Evolutionary conservation across 345 rosid genomes (phyloP).

Genomic region (Odontarrhena argentea): DNA sequence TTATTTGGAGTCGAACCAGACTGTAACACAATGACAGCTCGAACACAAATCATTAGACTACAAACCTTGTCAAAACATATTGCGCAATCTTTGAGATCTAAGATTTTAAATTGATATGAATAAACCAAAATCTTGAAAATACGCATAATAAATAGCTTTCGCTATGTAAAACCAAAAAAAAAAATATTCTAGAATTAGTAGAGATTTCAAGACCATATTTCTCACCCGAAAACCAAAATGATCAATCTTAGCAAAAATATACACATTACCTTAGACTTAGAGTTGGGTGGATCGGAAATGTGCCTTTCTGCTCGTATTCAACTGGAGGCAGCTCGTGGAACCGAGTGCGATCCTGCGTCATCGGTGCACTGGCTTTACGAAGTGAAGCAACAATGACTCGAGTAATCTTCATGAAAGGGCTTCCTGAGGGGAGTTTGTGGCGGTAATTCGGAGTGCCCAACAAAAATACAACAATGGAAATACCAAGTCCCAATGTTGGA

Average conservation of each 20-base stretch:
- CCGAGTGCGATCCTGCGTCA: conserved; percentile 50
- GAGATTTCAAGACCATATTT: not conserved
- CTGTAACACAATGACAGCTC: too few species aligned
- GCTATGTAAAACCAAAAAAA: too few species aligned
- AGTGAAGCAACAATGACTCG: conserved; percentile 69
- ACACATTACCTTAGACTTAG: conserved; percentile 53
- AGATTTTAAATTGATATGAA: too few species aligned
- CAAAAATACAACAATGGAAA: conserved; percentile 63
- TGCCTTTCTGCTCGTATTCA: conserved; percentile 54
- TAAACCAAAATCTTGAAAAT: too few species aligned
- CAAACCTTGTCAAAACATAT: too few species aligned
- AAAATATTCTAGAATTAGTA: not conserved
- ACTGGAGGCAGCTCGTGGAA: conserved; percentile 61
- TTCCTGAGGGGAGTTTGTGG: conserved; percentile 66
- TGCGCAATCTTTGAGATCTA: too few species aligned
- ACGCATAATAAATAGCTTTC: too few species aligned
- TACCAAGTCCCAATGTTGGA: conserved; percentile 67
- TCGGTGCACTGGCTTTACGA: conserved; percentile 52
- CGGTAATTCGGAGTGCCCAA: conserved; percentile 75
- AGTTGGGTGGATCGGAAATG: conserved; percentile 65
- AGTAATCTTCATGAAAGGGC: conserved; percentile 79
- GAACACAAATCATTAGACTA: too few species aligned
- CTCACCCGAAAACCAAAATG: not conserved
- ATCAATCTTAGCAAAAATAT: not conserved
- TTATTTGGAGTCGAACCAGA: too few species aligned